Evolutionary conservation across 1,284 basidiomycete genomes (phyloP).

Genomic region (Tylopilus sp.): DNA sequence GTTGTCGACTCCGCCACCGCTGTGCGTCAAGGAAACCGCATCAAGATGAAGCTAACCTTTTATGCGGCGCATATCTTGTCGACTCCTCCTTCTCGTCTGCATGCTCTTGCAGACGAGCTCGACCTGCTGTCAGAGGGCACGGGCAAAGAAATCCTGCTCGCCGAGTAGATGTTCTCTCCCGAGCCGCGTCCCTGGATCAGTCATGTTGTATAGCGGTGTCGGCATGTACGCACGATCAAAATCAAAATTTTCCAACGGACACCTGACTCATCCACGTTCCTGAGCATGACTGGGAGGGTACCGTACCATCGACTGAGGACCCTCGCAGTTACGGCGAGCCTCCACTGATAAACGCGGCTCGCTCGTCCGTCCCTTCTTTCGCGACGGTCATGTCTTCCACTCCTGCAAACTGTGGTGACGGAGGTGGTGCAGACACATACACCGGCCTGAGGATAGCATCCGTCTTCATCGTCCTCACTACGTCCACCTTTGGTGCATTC

Average conservation of each 20-base stretch:
- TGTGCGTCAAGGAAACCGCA: constrained; percentile 8
- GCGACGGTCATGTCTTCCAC: constrained; percentile 22
- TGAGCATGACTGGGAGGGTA: constrained; percentile 25
- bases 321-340: constrained; percentile 29
- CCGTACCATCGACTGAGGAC: constrained; percentile 17
- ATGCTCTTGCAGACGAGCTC: constrained; percentile 43
- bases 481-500: constrained; percentile 67
- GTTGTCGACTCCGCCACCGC: neutral
- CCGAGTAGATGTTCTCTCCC: too few relatives aligned
- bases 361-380: neutral
- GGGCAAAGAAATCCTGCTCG: constrained; percentile 5
- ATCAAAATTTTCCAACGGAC: neutral
- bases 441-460: constrained; percentile 69
- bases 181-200: neutral
- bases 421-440: constrained; percentile 38
- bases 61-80: constrained; percentile 43
- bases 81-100: constrained; percentile 33
- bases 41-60: constrained; percentile 31
- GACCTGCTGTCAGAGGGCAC: constrained; percentile 23
- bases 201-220: neutral
- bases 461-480: constrained; percentile 82
- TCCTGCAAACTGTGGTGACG: constrained; percentile 27
- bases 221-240: neutral
- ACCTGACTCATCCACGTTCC: neutral
- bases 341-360: constrained; percentile 3